Base-by-base conservation (phyloP, 78 protist species). In the Chrysochromulina tobinii region DNA sequence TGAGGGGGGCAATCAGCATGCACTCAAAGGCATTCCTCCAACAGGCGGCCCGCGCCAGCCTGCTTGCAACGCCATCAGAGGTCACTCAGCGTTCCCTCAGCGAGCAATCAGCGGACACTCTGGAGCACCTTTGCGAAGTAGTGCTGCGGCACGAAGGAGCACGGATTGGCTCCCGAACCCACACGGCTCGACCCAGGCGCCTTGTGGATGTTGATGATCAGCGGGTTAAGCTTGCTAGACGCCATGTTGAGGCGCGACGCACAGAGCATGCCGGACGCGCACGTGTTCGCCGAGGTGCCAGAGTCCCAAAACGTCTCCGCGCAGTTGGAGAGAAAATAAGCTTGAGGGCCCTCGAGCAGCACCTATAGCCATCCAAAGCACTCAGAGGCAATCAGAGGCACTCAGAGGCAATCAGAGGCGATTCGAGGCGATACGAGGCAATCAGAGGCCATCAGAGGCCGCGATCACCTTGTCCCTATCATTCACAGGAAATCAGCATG, bases 261-360 rank as follows among this genome's bases (percentile, higher is more conserved):
- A 14, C 84, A 81, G 27, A 55, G 66, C 38, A 89, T n/a, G 38
- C 92, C 92, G 48, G 77, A 57, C 14, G 92, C 92, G 50, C n/a
- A 3, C 8, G 92, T 89, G 77, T 64, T 18, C 9, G 92, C 92
- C 18, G 92, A 89, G 18, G 92, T 89, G 38, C 61, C 17, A 4
- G 77, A 61, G 50, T 89, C 92, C 92, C 92, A 89, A 66, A 89
- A 89, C 92, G 69, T 89, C 85, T 89, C 92, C 20, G 77, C 51
- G 20, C 85, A 83, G 87, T 89, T 89, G 50, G 86, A 72, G 23
- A 89, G 87, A 59, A 81, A 89, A 73, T 89, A 89, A 0, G 92
- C 69, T 73, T 89, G 92, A 14, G 92, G 92, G 25, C 92, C 92
- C 72, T 89, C 92, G 50, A 88, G 55, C 8, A 88, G 81, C 14